Evolutionary conservation across 208 protist species (phyloP).

Genomic region (Crithidia fasciculata): DNA sequence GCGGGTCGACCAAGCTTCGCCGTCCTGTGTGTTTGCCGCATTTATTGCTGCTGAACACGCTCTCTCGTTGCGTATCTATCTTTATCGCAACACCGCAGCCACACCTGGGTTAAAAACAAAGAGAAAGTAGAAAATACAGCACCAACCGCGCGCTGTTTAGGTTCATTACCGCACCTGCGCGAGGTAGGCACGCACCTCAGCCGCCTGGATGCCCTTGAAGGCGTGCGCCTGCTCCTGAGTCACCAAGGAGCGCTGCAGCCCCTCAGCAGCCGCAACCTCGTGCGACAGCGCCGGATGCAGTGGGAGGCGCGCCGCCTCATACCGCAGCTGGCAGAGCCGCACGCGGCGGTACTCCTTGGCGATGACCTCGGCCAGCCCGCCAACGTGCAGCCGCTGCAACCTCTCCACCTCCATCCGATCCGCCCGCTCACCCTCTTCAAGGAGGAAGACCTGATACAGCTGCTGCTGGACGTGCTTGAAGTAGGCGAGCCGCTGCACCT

Average conservation of each 20-base stretch:
- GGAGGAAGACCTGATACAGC: slow-evolving; percentile 30
- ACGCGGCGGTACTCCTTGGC: slow-evolving; percentile 33
- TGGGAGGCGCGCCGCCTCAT: slow-evolving; percentile 19
- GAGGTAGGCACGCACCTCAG: slow-evolving; percentile 30
- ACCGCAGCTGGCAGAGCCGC: slow-evolving; percentile 27
- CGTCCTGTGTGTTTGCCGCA: no score
- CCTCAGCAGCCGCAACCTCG: slow-evolving; percentile 31
- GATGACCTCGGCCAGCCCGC: slow-evolving; percentile 22
- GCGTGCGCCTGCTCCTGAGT: slow-evolving; percentile 24
- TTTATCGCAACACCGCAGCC: neutral
- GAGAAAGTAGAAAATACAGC: no score
- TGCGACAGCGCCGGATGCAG: slow-evolving; percentile 20
- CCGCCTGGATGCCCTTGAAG: slow-evolving; percentile 27
- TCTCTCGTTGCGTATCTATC: no score
- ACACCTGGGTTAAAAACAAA: neutral
- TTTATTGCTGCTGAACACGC: no score
- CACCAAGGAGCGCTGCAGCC: slow-evolving; percentile 25
- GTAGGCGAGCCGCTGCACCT: slow-evolving; percentile 22
- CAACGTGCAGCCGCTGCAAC: slow-evolving; percentile 32
- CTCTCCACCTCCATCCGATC: slow-evolving; percentile 34
- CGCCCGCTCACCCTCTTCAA: slow-evolving; percentile 23
- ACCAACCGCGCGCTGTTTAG: neutral
- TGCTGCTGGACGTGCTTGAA: slow-evolving; percentile 29
- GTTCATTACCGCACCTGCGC: slow-evolving; percentile 1
- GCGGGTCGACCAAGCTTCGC: no score